phyloP scores from a whole-genome alignment of 2,329 filamentous ascomycete species.

The Paraphaeosphaeria minitans region DNA sequence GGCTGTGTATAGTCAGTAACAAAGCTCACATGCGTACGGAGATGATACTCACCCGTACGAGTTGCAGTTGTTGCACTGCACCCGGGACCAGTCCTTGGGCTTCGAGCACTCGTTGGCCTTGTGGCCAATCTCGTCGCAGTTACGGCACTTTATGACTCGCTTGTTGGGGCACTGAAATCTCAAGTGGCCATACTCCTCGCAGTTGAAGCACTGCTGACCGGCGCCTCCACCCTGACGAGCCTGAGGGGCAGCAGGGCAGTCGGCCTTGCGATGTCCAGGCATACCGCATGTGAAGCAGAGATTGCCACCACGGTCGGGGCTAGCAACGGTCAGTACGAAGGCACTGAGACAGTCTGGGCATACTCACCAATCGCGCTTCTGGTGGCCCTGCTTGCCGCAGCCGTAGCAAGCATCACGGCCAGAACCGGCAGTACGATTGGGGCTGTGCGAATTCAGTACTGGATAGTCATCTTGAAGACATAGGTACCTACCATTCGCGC shows the following conservation, averaged over 20 bases:
- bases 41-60: slow-evolving; percentile 39
- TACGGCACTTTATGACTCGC: slow-evolving; percentile 55
- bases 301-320: slow-evolving; percentile 18
- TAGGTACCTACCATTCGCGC: slow-evolving; percentile 27
- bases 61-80: slow-evolving; percentile 64
- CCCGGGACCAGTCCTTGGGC: slow-evolving; percentile 62
- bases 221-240: slow-evolving; percentile 21
- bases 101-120: slow-evolving; percentile 58
- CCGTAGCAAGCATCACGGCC: slow-evolving; percentile 32
- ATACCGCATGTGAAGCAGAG: slow-evolving; percentile 40
- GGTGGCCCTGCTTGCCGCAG: slow-evolving; percentile 33
- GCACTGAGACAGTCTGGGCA: not conserved
- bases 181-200: slow-evolving; percentile 20
- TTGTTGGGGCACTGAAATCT: slow-evolving; percentile 33
- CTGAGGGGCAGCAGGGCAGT: slow-evolving; percentile 30
- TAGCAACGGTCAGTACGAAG: not conserved
- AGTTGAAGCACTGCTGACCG: slow-evolving; percentile 24
- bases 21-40: not conserved
- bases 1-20: slow-evolving; percentile 38
- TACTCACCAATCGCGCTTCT: slow-evolving; percentile 26
- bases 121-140: slow-evolving; percentile 69
- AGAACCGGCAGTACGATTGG: slow-evolving; percentile 16
- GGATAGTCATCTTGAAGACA: not conserved
- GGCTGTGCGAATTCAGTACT: slow-evolving; percentile 1
- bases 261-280: slow-evolving; percentile 28